A percentile compares a stretch with the other conserved stretches of the same genome.
phyloP scores from a whole-genome alignment of 176 grass and related monocot genomes.

The Bonia amplexicaulis region DNA sequence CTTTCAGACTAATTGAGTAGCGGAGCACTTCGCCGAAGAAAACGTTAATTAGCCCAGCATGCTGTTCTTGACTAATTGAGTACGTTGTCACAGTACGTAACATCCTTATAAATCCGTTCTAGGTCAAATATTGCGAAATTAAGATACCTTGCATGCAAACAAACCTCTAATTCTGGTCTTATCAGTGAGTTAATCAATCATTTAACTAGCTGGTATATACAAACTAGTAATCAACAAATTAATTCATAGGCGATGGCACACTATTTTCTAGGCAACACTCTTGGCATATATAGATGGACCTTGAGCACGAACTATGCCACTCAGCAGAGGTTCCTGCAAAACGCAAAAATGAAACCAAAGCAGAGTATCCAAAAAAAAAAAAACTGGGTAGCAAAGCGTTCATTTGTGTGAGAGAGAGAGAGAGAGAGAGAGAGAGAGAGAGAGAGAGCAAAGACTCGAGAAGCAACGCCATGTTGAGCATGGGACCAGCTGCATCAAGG shows the following conservation, averaged over 20 bases:
- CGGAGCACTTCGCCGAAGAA: background rate
- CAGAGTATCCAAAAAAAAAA: background rate
- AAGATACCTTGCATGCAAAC: too few relatives aligned
- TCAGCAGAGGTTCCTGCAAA: background rate
- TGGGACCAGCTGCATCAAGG: background rate
- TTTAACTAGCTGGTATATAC: too few relatives aligned
- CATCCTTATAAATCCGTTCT: background rate
- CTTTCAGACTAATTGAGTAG: background rate
- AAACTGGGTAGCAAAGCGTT: background rate
- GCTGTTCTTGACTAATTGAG: background rate
- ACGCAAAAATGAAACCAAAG: background rate
- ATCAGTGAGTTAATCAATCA: too few relatives aligned
- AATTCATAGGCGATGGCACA: background rate
- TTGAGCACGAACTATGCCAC: background rate
- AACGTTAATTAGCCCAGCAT: background rate
- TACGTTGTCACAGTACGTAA: background rate
- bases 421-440: too few relatives aligned
- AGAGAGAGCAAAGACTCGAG: constrained; percentile 12
- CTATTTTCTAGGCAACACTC: background rate
- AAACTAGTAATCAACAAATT: background rate
- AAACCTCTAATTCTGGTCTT: too few relatives aligned
- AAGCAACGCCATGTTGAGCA: constrained; percentile 4
- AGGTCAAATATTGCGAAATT: background rate
- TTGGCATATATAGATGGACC: background rate
- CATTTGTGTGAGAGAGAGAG: too few relatives aligned